Evolutionary conservation across 2,329 filamentous ascomycete genomes (phyloP).

Genomic region (Rhytidhysteron rufulum): DNA sequence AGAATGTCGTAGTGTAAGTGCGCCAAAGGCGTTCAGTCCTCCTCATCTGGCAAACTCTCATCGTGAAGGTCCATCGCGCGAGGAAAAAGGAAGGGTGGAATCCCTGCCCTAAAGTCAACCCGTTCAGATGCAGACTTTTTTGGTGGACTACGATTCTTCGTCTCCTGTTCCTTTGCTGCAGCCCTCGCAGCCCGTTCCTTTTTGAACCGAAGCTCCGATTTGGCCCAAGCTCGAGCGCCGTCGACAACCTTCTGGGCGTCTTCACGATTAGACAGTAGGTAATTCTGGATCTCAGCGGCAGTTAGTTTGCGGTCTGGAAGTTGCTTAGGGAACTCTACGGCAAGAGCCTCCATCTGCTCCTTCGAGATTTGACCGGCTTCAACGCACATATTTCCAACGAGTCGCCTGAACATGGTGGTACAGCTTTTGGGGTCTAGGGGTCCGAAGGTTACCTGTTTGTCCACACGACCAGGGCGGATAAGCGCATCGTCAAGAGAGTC

Average conservation of each 20-base stretch:
- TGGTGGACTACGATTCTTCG: too few relatives aligned
- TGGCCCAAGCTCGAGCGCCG: slow-evolving; percentile 5
- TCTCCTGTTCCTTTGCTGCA: neutral
- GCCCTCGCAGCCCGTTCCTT: neutral
- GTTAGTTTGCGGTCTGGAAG: slow-evolving; percentile 26
- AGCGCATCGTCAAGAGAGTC: slow-evolving; percentile 17
- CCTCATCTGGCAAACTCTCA: too few relatives aligned
- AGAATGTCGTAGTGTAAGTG: too few relatives aligned
- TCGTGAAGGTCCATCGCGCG: too few relatives aligned
- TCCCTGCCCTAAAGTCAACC: too few relatives aligned
- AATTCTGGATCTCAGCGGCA: slow-evolving; percentile 30
- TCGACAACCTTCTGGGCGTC: slow-evolving; percentile 10
- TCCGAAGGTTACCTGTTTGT: slow-evolving; percentile 10
- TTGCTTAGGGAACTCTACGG: slow-evolving; percentile 20
- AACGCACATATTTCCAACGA: slow-evolving; percentile 23
- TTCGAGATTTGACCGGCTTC: slow-evolving; percentile 14
- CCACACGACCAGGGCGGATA: slow-evolving; percentile 17
- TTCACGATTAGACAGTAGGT: slow-evolving; percentile 23
- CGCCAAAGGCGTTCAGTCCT: too few relatives aligned
- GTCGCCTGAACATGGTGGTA: slow-evolving; percentile 25
- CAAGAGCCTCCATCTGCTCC: slow-evolving; percentile 19
- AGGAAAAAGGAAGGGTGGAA: too few relatives aligned
- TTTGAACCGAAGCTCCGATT: neutral
- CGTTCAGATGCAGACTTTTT: too few relatives aligned
- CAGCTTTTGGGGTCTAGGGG: slow-evolving; percentile 18